A percentile compares a stretch with the other conserved stretches of the same genome.
Conservation (phyloP, 148 eudicot genomes). For the Pouteria glomerata region DNA sequence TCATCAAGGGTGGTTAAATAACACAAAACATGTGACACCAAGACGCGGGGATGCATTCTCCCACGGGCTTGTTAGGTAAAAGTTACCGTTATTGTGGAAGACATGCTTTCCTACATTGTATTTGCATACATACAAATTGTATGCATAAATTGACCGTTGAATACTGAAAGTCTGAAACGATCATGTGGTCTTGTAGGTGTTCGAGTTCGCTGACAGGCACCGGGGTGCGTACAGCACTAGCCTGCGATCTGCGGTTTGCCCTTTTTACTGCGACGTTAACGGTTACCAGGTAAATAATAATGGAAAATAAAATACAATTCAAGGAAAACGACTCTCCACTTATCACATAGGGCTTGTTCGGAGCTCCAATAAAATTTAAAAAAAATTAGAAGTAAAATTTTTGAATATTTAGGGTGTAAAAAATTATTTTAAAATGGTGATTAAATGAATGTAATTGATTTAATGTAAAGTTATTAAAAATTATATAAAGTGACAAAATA, state of each 20-base stretch:
- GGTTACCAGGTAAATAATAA: conserved; percentile 66
- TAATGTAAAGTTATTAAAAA: no score
- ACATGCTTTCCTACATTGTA: not conserved
- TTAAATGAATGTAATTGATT: no score
- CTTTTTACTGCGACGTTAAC: conserved; percentile 80
- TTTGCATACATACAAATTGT: not conserved
- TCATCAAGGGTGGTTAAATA: no score
- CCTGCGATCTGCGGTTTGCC: conserved; percentile 59
- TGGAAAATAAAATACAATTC: no score
- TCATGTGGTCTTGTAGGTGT: conserved; percentile 46
- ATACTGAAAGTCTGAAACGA: no score
- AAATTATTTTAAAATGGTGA: no score
- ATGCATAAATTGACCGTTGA: conserved; percentile 4
- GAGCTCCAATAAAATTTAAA: no score
- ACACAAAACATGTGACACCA: no score
- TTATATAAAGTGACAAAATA: no score
- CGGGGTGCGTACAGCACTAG: conserved; percentile 89
- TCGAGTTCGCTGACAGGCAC: conserved; percentile 80
- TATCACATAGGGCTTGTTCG: no score
- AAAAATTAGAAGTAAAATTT: not conserved
- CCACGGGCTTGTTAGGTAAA: not conserved
- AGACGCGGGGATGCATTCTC: not conserved
- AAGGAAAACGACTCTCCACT: no score
- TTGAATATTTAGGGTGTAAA: no score
- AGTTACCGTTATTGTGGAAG: not conserved